These are phyloP conservation scores for Hypoxylon rickii DNA, from an alignment of 495 filamentous ascomycete species.

Conservation along the genomic window DNA sequence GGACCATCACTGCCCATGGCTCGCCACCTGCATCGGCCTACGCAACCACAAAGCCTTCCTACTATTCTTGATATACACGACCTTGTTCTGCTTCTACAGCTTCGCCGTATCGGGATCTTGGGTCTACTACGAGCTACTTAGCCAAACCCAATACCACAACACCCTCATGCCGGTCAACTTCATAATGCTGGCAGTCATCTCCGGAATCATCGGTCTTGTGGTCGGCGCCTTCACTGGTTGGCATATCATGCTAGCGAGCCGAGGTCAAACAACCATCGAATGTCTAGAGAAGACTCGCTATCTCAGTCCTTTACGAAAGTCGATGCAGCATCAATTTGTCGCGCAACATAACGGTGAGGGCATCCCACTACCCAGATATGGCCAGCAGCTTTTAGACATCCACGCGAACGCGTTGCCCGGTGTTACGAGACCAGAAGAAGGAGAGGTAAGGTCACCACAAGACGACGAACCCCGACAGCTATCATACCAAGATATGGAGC, in stretches of 20 bases:
- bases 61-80: slow-evolving; percentile 90
- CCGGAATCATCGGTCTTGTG: slow-evolving; percentile 89
- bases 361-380: slow-evolving; percentile 64
- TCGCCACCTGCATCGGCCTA: slow-evolving; percentile 92
- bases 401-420: slow-evolving; percentile 84
- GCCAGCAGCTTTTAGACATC: slow-evolving; percentile 76
- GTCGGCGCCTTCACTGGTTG: slow-evolving; percentile 87
- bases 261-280: slow-evolving; percentile 91
- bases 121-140: slow-evolving; percentile 81
- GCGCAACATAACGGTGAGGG: slow-evolving; percentile 56
- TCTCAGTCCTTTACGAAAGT: slow-evolving; percentile 73
- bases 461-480: slow-evolving; percentile 41
- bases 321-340: slow-evolving; percentile 64
- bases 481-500: slow-evolving; percentile 72
- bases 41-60: slow-evolving; percentile 95
- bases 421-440: slow-evolving; percentile 78
- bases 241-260: slow-evolving; percentile 82
- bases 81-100: slow-evolving; percentile 80
- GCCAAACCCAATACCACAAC: slow-evolving; percentile 62
- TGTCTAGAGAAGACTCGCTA: slow-evolving; percentile 94
- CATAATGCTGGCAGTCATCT: slow-evolving; percentile 80
- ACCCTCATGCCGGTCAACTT: slow-evolving; percentile 86
- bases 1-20: slow-evolving; percentile 99
- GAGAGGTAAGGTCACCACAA: slow-evolving; percentile 59
- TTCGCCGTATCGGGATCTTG: slow-evolving; percentile 73